Percentiles rank a stretch among this genome's conserved stretches.
These are phyloP conservation scores for Monascus ruber DNA, from an alignment of 2,329 filamentous ascomycete genomes.

Conservation along the genomic window DNA sequence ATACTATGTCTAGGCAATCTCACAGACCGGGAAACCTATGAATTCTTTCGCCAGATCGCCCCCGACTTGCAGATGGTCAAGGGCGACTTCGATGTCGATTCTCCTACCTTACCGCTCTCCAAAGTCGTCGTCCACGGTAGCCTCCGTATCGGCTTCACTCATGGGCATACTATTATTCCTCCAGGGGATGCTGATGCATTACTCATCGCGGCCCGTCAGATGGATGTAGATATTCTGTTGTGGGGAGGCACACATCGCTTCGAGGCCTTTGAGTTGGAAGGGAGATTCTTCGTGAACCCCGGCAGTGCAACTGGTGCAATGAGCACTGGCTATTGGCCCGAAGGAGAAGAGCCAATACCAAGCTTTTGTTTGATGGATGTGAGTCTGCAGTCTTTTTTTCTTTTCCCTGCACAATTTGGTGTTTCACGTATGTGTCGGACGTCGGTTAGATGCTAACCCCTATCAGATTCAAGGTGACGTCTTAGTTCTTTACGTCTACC, in stretches of 20 bases:
- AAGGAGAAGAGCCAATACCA: conserved; percentile 61
- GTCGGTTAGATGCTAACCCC: conserved; percentile 7
- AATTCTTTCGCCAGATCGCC: conserved; percentile 64
- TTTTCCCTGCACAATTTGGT: background rate
- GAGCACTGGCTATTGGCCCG: conserved; percentile 47
- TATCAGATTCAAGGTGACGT: conserved; percentile 86
- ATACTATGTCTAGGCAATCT: conserved; percentile 71
- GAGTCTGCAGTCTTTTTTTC: conserved; percentile 32
- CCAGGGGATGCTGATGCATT: conserved; percentile 57
- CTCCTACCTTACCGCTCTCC: conserved; percentile 52
- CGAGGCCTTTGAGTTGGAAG: conserved; percentile 61
- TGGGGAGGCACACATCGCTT: conserved; percentile 62
- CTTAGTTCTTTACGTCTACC: conserved; percentile 89
- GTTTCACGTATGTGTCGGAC: background rate
- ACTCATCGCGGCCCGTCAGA: conserved; percentile 56
- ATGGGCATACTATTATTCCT: conserved; percentile 57
- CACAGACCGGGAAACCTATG: conserved; percentile 68
- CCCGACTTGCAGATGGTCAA: conserved; percentile 62
- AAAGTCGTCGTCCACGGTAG: conserved; percentile 61
- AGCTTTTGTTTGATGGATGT: conserved; percentile 99
- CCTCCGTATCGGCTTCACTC: conserved; percentile 58
- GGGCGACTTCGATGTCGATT: conserved; percentile 58
- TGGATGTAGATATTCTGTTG: conserved; percentile 59
- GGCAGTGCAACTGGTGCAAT: conserved; percentile 57
- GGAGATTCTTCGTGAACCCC: conserved; percentile 60